Evolutionary conservation across 768 basidiomycete genomes (phyloP).

Genomic region (Chalciporus chontae): DNA sequence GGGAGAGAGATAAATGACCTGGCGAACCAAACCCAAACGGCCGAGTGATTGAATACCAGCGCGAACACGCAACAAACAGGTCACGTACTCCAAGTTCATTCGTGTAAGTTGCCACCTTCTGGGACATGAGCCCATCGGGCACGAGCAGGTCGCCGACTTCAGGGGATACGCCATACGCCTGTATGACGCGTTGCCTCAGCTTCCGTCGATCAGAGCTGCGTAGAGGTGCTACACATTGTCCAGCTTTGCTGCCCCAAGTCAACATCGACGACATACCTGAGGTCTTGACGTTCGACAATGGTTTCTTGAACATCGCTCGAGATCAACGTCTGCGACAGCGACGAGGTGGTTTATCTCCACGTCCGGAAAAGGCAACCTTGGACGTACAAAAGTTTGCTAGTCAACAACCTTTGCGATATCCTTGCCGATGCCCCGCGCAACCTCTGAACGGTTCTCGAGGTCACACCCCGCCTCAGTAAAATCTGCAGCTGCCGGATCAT

Average conservation of each 20-base stretch:
- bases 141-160: slow-evolving; percentile 69
- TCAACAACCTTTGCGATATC: not conserved
- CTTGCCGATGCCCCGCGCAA: slow-evolving; percentile 70
- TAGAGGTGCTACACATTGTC: slow-evolving; percentile 47
- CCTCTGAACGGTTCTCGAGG: slow-evolving; percentile 66
- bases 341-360: not conserved
- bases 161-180: slow-evolving; percentile 42
- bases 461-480: slow-evolving; percentile 65
- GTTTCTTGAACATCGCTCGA: slow-evolving; percentile 73
- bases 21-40: not conserved
- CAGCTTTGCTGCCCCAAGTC: not conserved
- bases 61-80: no score
- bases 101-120: slow-evolving; percentile 65
- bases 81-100: slow-evolving; percentile 64
- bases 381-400: not conserved
- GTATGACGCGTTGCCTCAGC: slow-evolving; percentile 55
- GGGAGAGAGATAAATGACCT: slow-evolving; percentile 63
- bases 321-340: not conserved
- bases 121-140: slow-evolving; percentile 65
- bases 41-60: not conserved
- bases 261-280: slow-evolving; percentile 37
- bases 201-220: slow-evolving; percentile 72
- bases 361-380: slow-evolving; percentile 18
- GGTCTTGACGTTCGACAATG: slow-evolving; percentile 63
- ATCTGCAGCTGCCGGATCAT: slow-evolving; percentile 17